Conservation (phyloP, 257 asterid species). For the Solanum ossicruentum region DNA sequence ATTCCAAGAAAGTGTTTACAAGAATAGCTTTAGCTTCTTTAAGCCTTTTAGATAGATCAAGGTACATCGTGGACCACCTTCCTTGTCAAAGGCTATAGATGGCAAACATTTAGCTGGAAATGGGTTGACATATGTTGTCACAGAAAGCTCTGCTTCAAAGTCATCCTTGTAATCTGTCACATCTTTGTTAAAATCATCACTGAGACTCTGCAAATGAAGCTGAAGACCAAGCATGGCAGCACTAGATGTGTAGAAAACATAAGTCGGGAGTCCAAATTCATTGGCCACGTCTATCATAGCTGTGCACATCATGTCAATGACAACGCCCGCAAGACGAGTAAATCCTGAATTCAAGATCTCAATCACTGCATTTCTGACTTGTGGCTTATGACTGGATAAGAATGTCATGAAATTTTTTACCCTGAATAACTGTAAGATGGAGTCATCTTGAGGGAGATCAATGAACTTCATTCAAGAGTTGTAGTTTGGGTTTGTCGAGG, state of each 20-base stretch:
- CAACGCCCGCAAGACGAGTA: neutral
- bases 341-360: neutral
- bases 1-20: conserved; percentile 32
- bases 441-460: neutral
- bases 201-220: conserved; percentile 5
- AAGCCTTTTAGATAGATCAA: neutral
- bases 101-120: conserved; percentile 23
- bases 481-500: neutral
- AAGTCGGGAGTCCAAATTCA: conserved; percentile 1
- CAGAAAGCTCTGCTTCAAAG: neutral
- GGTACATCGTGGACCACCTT: neutral
- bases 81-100: neutral
- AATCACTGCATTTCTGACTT: neutral
- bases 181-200: neutral
- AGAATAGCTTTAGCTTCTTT: conserved; percentile 18
- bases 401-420: neutral
- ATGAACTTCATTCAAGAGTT: neutral
- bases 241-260: conserved; percentile 11
- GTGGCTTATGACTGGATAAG: neutral
- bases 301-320: conserved; percentile 7
- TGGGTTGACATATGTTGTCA: conserved; percentile 4
- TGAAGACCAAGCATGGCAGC: conserved; percentile 11
- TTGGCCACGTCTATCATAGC: conserved; percentile 4
- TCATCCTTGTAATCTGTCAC: neutral
- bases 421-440: neutral